Conservation (phyloP, 768 basidiomycete genomes). For the Suillus ampliporus region DNA sequence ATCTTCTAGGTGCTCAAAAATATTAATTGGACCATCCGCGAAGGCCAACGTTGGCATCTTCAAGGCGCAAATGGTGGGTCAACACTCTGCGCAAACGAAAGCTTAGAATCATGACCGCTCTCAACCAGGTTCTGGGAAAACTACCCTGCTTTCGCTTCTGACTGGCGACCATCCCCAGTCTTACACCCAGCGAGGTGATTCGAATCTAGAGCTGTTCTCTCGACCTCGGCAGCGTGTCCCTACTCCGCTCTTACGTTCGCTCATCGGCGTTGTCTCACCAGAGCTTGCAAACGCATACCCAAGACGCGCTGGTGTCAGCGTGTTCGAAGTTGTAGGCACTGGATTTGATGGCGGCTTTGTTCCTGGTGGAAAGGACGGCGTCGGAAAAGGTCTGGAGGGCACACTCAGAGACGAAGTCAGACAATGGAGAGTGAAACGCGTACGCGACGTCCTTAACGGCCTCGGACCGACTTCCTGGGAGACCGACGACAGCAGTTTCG, state of each 20-base stretch:
- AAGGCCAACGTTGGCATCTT: conserved; percentile 90
- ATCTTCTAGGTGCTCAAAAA: conserved; percentile 68
- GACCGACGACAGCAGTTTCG: conserved; percentile 3
- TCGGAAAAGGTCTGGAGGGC: conserved; percentile 52
- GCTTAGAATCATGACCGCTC: background rate
- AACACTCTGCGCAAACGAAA: background rate
- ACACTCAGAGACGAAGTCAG: conserved; percentile 39
- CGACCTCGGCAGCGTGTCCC: conserved; percentile 68
- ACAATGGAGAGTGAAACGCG: conserved; percentile 45
- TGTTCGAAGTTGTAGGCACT: conserved; percentile 83
- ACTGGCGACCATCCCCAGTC: conserved; percentile 97
- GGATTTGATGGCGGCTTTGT: conserved; percentile 91
- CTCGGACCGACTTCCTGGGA: conserved; percentile 67
- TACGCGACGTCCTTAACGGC: conserved; percentile 64
- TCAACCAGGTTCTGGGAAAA: conserved; percentile 85
- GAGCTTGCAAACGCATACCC: conserved; percentile 95
- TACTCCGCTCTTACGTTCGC: conserved; percentile 66
- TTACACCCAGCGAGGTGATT: conserved; percentile 63
- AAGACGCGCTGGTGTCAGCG: conserved; percentile 64
- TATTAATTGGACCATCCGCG: conserved; percentile 81
- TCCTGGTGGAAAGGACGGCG: conserved; percentile 47
- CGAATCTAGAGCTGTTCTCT: conserved; percentile 62
- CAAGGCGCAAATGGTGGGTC: conserved; percentile 82
- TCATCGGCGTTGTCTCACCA: conserved; percentile 84
- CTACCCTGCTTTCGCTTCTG: conserved; percentile 86